Evolutionary conservation across 345 rosid species (phyloP), one percentile per base, ranked within the genome.

Genomic region (Angophora floribunda): DNA sequence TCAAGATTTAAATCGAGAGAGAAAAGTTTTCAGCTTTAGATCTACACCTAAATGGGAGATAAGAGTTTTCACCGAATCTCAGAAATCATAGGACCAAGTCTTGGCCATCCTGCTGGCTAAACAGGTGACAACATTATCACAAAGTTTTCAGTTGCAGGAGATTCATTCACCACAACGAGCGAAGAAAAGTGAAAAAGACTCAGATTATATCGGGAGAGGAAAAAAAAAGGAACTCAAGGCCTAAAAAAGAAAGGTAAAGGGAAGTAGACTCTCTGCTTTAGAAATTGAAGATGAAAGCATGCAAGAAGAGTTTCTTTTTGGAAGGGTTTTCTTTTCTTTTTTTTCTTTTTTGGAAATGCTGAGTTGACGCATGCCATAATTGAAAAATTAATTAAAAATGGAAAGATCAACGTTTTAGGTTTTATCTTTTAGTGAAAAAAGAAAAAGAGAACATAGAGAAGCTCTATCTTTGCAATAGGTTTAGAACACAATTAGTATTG

Each of bases 401-500:
- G 61, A 55, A 55, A 55, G 61, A 8, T 8, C 9, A 55, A 26
- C 28, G 22, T 22, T 22, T 55, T 55, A 55, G 28, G 61, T 55
- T 55, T 55, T 55, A 55, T 55, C 61, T 55, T 55, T 11, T 21
- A 55, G 28, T 22, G 61, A 12, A 61, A 61, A 26, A 61, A 5
- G 30, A 61, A 61, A 28, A 28, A 61, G 67, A 26, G 15, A 61
- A 28, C 67, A 61, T 26, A 59, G 15, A 59, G 30, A 59, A 11
- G 30, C 32, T 61, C 17, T 61, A 28, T 16, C 4, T 28, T 28
- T 61, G 2, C 4, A 36, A 36, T 36, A 36, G 41, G 41, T 36
- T 36, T 7, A 53, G 2, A 53, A 53, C 1, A 19, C 1, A 7
- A 53, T 21, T 7, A 53, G 4, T 53, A 53, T 0, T 1, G 0